These are phyloP conservation scores for Zygoascus ofunaensis DNA, from an alignment of 805 yeast genomes.

Conservation along the genomic window DNA sequence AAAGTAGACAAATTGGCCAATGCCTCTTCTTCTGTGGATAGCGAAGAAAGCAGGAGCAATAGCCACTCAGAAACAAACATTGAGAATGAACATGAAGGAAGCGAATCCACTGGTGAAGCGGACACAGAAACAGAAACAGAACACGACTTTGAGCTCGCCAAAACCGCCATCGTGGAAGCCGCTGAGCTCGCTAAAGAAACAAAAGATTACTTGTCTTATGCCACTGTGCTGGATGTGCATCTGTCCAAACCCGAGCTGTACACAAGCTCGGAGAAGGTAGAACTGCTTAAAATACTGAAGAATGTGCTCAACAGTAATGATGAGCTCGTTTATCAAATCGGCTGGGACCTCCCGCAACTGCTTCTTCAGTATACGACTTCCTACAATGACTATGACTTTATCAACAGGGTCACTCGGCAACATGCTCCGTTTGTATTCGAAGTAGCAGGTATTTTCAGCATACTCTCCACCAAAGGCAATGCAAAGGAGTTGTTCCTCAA, in stretches of 20 bases:
- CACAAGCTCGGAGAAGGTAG: conserved; percentile 40
- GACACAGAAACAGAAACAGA: neutral
- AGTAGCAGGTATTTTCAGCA: conserved; percentile 46
- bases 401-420: neutral
- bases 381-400: conserved; percentile 11
- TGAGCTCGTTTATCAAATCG: conserved; percentile 54
- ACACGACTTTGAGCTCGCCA: neutral
- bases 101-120: neutral
- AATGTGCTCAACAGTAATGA: conserved; percentile 37
- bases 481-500: conserved; percentile 72
- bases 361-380: conserved; percentile 46
- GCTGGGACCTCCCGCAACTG: conserved; percentile 85
- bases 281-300: conserved; percentile 39
- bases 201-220: conserved; percentile 57
- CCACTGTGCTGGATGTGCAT: conserved; percentile 62
- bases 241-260: conserved; percentile 41
- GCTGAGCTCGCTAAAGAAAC: conserved; percentile 28
- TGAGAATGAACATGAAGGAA: neutral
- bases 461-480: conserved; percentile 61
- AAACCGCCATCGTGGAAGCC: conserved; percentile 12
- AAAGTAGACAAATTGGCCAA: too few relatives aligned
- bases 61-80: too few relatives aligned
- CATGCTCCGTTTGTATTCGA: conserved; percentile 20
- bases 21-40: too few relatives aligned
- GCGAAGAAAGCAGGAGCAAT: too few relatives aligned